Evolutionary conservation across 2,329 filamentous ascomycete species (phyloP).

Genomic region (Neurospora sp.): DNA sequence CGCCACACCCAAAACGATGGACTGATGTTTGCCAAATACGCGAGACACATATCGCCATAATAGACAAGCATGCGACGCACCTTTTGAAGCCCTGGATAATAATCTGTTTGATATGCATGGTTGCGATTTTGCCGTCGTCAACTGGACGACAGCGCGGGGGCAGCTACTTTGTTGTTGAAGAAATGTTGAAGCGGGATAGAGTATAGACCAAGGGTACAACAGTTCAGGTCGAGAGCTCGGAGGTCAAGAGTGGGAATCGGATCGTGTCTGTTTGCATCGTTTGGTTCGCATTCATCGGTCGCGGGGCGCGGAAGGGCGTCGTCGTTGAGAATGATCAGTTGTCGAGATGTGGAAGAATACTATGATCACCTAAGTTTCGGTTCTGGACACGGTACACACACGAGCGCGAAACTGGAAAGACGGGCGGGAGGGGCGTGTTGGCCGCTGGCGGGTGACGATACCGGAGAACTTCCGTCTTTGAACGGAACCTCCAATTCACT

Average conservation of each 20-base stretch:
- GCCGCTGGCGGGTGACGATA: background rate
- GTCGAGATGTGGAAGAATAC: background rate
- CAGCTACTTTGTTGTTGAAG: background rate
- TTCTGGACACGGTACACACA: background rate
- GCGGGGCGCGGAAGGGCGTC: background rate
- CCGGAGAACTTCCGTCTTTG: background rate
- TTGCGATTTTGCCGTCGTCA: constrained; percentile 24
- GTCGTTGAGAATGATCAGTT: background rate
- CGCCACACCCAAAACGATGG: background rate
- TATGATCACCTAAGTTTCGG: background rate
- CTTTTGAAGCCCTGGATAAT: constrained; percentile 99
- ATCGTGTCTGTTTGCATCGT: background rate
- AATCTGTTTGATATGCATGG: constrained; percentile 99
- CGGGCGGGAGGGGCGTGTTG: background rate
- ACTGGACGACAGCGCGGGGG: constrained; percentile 14
- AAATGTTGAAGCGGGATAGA: background rate
- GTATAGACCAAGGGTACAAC: background rate
- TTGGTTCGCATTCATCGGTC: background rate
- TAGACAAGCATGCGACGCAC: constrained; percentile 33
- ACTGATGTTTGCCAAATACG: background rate
- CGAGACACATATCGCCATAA: background rate
- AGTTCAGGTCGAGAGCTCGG: background rate
- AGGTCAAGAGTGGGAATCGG: background rate
- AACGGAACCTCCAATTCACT: background rate
- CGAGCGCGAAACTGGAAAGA: background rate